Base-by-base conservation (phyloP, 208 protist genomes). In the Leishmania major region DNA sequence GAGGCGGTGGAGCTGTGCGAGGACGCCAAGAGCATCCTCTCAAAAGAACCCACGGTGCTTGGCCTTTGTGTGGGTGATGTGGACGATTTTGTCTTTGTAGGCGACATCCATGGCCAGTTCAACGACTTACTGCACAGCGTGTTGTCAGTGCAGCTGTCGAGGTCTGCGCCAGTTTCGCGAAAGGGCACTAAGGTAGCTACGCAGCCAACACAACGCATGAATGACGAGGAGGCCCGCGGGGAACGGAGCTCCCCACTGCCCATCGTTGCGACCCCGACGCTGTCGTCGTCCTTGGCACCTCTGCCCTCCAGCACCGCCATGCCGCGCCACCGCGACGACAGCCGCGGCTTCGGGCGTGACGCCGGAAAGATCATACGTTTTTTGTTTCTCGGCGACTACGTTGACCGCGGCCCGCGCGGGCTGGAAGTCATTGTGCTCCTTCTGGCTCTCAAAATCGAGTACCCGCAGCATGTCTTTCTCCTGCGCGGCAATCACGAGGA, bases 331-430 rank as follows among this genome's bases (percentile, higher is more conserved):
- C 64, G 49, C 55, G 70, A 79, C 28, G 53, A 87, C 57, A 55
- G 37, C 45, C 67, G 55, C 71, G 81, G 77, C n/a, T 73, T 80
- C 19, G 17, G 0, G 47, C 72, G 37, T 11, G 59, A 67, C n/a
- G 25, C 72, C 3, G 73, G 59, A 45, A 87, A 85, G 80, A 88
- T 81, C 31, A 87, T 87, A 43, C 90, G 91, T 22, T 98, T 98
- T 84, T 89, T 99, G n/a, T 99, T 99, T 86, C 93, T 99, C 62
- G 98, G 99, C 53, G 98, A 99, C 84, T 99, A 99, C 83, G 99
- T 99, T 13, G 99, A 99, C 84, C 93, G 98, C 69, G 98, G 98
- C 0, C 88, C 93, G 66, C 87, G 92, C 57, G 90, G 93, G 45
- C 83, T 98, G 13, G 95, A 98, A 84, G 89, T 95, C 0, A 94